Conservation (phyloP, 495 filamentous ascomycete genomes). For the Aspergillus coremiiformis region DNA sequence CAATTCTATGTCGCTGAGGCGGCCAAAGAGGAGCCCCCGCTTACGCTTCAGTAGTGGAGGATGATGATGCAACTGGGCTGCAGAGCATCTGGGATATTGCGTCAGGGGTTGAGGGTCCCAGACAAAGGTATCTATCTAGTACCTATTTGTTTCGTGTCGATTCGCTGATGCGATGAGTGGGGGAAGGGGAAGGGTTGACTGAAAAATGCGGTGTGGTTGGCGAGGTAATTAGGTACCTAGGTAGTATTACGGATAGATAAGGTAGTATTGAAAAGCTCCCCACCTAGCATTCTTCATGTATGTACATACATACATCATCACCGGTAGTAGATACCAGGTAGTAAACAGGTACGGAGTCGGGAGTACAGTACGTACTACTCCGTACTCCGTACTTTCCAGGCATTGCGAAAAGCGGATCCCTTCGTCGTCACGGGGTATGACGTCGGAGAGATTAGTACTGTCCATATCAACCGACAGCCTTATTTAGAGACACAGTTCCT, state of each 20-base stretch:
- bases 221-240: conserved; percentile 18
- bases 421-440: conserved; percentile 6
- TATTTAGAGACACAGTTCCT: neutral
- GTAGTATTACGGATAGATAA: no score
- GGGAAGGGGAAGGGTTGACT: neutral
- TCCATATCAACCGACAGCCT: neutral
- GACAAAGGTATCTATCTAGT: neutral
- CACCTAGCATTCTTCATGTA: neutral
- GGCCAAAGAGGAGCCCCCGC: conserved; percentile 4
- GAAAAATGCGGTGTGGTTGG: conserved; percentile 9
- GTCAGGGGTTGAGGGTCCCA: conserved; percentile 1
- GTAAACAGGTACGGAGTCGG: no score
- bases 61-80: conserved; percentile 14
- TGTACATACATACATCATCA: neutral
- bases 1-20: conserved; percentile 16
- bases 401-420: neutral
- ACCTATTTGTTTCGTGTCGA: conserved; percentile 4
- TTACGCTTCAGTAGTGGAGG: conserved; percentile 1
- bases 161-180: neutral
- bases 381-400: neutral
- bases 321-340: no score
- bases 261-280: neutral
- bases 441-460: conserved; percentile 5
- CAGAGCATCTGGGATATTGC: conserved; percentile 5
- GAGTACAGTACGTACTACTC: no score